Percentiles rank a stretch among this genome's conserved stretches.
phyloP scores from a whole-genome alignment of 2,329 filamentous ascomycete species.

The Teratosphaeria viscida region DNA sequence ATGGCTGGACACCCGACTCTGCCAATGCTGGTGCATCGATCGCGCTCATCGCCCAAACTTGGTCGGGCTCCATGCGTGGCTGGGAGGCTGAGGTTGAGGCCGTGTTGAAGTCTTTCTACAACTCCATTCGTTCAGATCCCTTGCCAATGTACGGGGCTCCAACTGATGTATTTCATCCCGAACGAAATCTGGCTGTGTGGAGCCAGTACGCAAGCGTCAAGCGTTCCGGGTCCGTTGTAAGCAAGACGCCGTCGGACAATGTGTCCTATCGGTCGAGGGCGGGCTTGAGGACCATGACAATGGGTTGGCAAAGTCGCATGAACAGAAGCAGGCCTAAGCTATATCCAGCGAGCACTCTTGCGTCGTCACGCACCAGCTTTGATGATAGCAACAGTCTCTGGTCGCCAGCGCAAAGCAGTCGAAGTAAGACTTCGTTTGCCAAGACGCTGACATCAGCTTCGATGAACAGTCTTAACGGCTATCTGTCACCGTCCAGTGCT shows the following conservation, averaged over 20 bases:
- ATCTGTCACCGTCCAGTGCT: conserved; percentile 50
- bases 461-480: conserved; percentile 77
- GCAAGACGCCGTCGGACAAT: conserved; percentile 82
- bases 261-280: conserved; percentile 53
- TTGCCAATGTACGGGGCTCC: conserved; percentile 73
- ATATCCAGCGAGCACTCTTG: conserved; percentile 68
- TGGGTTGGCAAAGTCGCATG: conserved; percentile 67
- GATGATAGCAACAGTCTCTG: conserved; percentile 84
- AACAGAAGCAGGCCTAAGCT: conserved; percentile 69
- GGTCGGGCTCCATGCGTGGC: conserved; percentile 60
- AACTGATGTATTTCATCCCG: conserved; percentile 26
- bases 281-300: conserved; percentile 53
- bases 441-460: conserved; percentile 88
- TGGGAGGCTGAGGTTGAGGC: conserved; percentile 86
- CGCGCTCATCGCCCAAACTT: conserved; percentile 66
- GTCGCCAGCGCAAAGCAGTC: conserved; percentile 85
- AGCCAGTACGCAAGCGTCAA: conserved; percentile 44
- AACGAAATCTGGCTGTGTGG: conserved; percentile 54
- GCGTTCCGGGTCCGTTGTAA: conserved; percentile 79
- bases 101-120: conserved; percentile 87
- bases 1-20: conserved; percentile 26
- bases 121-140: conserved; percentile 76
- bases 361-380: conserved; percentile 85
- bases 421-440: conserved; percentile 82
- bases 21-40: conserved; percentile 49